phyloP scores from a whole-genome alignment of 2,329 filamentous ascomycete species.

The Bisporella sp. region DNA sequence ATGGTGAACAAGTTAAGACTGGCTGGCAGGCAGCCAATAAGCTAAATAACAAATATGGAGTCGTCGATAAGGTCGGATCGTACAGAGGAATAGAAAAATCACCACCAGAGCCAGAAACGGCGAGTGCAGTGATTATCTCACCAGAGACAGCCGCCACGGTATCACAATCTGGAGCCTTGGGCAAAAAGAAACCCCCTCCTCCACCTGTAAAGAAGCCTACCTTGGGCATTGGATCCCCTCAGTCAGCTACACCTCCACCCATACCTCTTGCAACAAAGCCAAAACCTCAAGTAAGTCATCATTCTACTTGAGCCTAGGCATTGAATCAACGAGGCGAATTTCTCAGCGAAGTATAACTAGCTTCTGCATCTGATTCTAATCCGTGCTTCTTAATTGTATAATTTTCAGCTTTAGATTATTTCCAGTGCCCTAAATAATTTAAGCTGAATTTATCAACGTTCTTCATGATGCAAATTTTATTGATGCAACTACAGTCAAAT shows the following conservation, averaged over 20 bases:
- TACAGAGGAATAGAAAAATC: constrained; percentile 10
- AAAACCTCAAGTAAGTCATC: constrained; percentile 25
- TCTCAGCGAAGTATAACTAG: not conserved
- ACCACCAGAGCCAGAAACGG: constrained; percentile 5
- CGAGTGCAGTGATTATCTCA: constrained; percentile 8
- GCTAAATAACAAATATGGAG: constrained; percentile 26
- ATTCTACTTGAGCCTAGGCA: constrained; percentile 5
- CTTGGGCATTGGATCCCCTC: constrained; percentile 7
- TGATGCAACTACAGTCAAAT: no score
- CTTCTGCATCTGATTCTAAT: not conserved
- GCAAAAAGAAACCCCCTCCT: constrained; percentile 29
- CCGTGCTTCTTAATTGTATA: not conserved
- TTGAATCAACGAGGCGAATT: not conserved
- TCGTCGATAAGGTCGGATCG: constrained; percentile 23
- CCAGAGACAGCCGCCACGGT: constrained; percentile 7
- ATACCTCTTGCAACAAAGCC: constrained; percentile 27
- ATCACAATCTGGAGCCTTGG: constrained; percentile 2
- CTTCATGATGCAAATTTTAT: no score
- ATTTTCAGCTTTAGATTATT: not conserved
- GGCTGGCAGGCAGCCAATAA: constrained; percentile 38
- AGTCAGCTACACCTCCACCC: constrained; percentile 15
- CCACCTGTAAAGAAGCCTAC: constrained; percentile 25
- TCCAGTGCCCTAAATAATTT: not conserved
- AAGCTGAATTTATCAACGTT: not conserved
- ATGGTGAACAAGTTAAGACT: constrained; percentile 50